Conservation (phyloP, 73 alveolate species). For the Tetrahymena thermophila region DNA sequence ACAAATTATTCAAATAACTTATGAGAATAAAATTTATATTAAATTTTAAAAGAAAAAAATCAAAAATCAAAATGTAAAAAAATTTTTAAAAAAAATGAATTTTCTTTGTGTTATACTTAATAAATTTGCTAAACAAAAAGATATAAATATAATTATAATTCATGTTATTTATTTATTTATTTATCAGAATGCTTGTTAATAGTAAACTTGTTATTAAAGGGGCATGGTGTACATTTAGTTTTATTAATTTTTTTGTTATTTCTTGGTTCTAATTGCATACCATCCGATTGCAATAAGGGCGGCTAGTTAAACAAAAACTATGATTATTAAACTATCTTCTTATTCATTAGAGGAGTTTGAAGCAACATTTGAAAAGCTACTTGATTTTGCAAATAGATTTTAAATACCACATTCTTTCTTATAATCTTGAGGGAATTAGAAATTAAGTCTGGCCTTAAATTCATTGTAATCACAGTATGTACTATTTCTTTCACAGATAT, state of each 20-base stretch:
- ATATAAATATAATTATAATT: too few species aligned
- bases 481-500: conserved; percentile 2
- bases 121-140: too few species aligned
- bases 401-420: background rate
- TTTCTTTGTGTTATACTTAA: too few species aligned
- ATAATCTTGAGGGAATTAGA: background rate
- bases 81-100: too few species aligned
- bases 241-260: background rate
- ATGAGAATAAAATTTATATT: too few species aligned
- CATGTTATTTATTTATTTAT: too few species aligned
- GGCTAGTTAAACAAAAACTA: background rate
- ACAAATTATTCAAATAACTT: too few species aligned
- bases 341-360: background rate
- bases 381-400: background rate
- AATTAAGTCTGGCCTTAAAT: background rate
- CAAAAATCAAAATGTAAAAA: too few species aligned
- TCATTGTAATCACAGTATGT: background rate
- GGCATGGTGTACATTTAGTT: background rate
- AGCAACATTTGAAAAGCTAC: background rate
- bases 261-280: background rate
- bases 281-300: background rate
- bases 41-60: too few species aligned
- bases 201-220: background rate
- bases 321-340: background rate
- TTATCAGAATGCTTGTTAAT: background rate